Conservation (phyloP, 2,329 filamentous ascomycete genomes). For the Gaeumannomyces sp. region DNA sequence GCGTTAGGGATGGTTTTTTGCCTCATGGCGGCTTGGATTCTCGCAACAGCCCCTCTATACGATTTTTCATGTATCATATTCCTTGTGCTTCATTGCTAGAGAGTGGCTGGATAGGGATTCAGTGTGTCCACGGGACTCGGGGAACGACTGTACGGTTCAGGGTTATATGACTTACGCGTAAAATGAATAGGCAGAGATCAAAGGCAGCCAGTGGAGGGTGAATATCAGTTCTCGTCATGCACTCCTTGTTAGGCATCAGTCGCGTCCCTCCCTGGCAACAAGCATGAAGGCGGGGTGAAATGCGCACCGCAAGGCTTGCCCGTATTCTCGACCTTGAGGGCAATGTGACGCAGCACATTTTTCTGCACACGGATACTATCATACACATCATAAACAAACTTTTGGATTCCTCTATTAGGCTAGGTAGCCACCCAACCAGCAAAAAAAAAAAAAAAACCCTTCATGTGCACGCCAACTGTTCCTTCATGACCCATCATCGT, state of each 20-base stretch:
- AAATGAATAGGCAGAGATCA: neutral
- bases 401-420: conserved; percentile 1
- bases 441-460: no score
- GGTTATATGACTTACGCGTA: neutral
- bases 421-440: neutral
- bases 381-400: neutral
- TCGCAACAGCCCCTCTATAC: no score
- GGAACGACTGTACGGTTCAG: neutral
- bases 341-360: neutral
- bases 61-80: neutral
- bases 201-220: neutral
- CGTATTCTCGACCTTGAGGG: no score
- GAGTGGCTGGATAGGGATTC: neutral
- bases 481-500: neutral
- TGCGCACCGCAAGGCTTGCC: no score
- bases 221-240: neutral
- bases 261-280: neutral
- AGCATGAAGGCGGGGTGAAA: neutral
- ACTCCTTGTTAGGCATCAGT: no score
- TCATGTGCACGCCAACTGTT: neutral
- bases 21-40: no score
- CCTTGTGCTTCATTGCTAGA: neutral
- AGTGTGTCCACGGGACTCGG: neutral
- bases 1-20: neutral
- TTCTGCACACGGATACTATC: neutral